Evolutionary conservation across 305 asterid genomes (phyloP), one percentile per base, ranked within the genome.

Genomic region (Rubia tinctorum): DNA sequence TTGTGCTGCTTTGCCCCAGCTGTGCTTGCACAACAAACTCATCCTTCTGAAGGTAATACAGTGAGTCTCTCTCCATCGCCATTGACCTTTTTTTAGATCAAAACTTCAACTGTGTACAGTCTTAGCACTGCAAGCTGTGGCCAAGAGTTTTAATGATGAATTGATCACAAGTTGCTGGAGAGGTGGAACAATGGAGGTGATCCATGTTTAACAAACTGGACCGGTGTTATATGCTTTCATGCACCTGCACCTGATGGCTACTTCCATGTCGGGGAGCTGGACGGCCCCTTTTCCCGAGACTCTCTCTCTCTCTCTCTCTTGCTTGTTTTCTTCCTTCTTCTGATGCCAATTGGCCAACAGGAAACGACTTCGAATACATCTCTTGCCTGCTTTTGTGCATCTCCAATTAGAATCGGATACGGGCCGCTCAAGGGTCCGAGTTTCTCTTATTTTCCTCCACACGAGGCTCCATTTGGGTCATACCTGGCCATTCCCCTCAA

Each of bases 401-500:
- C 89, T 70, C 89, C 89, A 40, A 69, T 85, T 66, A 76, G 84
- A 79, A 83, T 85, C 53, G 87, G 89, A 69, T 83, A 85, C 70
- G 74, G 89, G 65, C n/a, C n/a, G n/a, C 78, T 85, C 39, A 85
- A 85, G 78, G 83, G 89, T 77, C 87, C 89, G 64, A 85, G 89
- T 63, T 81, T 85, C 71, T 85, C 83, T 47, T 79, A 83, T 72
- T 81, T 85, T 73, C 78, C 68, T 76, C 85, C 87, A 39, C 81
- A 79, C 73, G 67, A 59, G 71, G 53, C 75, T 74, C 70, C 47
- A 58, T 83, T 85, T 49, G 73, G 75, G 77, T 71, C 71, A 12
- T 85, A 83, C 73, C 70, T 81, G 45, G 71, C 85, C n/a, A 75
- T 66, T 72, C 77, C 82, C 70, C 86, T 85, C 34, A 72, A 70